Conservation (phyloP, 768 basidiomycete species). For the Dentipellis fragilis region DNA sequence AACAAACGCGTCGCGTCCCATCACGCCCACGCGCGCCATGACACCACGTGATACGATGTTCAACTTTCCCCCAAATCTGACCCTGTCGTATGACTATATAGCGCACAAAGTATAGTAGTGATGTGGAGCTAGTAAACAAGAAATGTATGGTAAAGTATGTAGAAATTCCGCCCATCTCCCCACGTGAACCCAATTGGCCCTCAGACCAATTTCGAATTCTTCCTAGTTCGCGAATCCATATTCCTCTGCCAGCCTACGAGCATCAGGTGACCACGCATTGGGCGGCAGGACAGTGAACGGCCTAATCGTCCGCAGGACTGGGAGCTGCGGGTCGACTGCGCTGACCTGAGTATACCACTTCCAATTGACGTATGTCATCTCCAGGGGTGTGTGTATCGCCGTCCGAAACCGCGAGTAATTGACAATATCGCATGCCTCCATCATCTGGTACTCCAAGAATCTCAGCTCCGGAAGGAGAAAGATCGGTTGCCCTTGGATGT, state of each 20-base stretch:
- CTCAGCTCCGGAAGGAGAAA: conserved; percentile 3
- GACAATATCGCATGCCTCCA: neutral
- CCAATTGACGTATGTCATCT: conserved; percentile 5
- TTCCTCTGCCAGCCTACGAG: too few relatives aligned
- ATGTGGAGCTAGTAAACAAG: neutral
- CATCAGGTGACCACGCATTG: too few relatives aligned
- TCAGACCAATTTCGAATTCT: too few relatives aligned
- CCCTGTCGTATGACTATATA: too few relatives aligned
- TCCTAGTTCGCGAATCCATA: too few relatives aligned
- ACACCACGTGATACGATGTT: neutral
- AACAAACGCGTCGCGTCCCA: conserved; percentile 9
- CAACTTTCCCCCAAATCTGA: neutral
- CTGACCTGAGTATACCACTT: neutral
- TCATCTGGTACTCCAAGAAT: conserved; percentile 4
- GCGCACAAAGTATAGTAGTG: neutral
- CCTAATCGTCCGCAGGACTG: neutral
- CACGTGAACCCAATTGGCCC: too few relatives aligned
- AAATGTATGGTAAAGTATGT: too few relatives aligned
- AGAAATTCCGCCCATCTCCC: too few relatives aligned
- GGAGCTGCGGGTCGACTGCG: neutral
- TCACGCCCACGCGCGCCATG: neutral
- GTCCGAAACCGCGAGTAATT: neutral
- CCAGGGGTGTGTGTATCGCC: conserved; percentile 1
- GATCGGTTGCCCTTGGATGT: neutral
- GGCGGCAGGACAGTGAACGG: too few relatives aligned